Percentiles rank a stretch among this genome's conserved stretches.
Conservation (phyloP, 2,329 filamentous ascomycete species). For the Albophoma yamanashiensis region DNA sequence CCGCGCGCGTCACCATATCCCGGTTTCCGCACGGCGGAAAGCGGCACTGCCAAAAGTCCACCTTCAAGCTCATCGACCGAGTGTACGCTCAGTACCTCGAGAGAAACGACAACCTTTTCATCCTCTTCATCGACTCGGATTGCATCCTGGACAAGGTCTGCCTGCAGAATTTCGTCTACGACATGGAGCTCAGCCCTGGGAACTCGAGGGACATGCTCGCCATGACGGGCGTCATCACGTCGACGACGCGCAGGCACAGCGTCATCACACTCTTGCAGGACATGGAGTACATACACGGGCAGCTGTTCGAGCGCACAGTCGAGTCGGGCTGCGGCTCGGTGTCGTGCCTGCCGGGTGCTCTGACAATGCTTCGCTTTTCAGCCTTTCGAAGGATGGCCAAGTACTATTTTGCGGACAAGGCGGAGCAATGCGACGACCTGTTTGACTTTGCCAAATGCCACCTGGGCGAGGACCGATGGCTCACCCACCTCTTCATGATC, state of each 20-base stretch:
- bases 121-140: conserved; percentile 95
- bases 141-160: conserved; percentile 88
- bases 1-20: conserved; percentile 78
- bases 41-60: conserved; percentile 84
- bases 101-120: conserved; percentile 83
- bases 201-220: conserved; percentile 89
- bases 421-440: conserved; percentile 86
- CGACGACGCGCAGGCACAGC: conserved; percentile 79
- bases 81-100: conserved; percentile 82
- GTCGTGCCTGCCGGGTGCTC: conserved; percentile 87
- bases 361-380: conserved; percentile 92
- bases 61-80: conserved; percentile 86
- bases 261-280: conserved; percentile 90
- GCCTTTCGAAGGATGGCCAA: conserved; percentile 95
- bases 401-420: conserved; percentile 96
- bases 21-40: conserved; percentile 91
- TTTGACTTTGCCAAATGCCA: conserved; percentile 97
- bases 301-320: conserved; percentile 90
- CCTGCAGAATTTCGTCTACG: conserved; percentile 95
- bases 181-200: conserved; percentile 94
- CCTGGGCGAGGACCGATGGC: conserved; percentile 89
- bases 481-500: conserved; percentile 98
- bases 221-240: conserved; percentile 96
- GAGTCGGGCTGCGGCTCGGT: conserved; percentile 91
- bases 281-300: conserved; percentile 96